Evolutionary conservation across 176 grass and related monocot genomes (phyloP).

Genomic region (Pontederia paniculata): DNA sequence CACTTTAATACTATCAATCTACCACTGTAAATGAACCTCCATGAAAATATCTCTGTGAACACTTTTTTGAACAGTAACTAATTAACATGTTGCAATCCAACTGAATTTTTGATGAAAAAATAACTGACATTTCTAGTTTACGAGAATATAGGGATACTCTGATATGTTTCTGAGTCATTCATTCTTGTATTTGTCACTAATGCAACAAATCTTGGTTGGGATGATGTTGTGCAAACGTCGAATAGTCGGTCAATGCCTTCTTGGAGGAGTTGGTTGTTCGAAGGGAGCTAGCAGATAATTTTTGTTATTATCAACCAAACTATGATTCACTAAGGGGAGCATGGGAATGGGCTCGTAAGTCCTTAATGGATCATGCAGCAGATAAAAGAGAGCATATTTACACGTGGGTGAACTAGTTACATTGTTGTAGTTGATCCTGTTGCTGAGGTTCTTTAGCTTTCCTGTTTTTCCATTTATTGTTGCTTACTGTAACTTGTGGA

Average conservation of each 20-base stretch:
- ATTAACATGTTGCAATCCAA: no score
- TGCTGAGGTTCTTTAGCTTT: background rate
- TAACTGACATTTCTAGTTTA: no score
- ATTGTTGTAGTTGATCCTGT: background rate
- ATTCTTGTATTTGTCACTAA: slow-evolving; percentile 4
- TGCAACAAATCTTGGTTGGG: slow-evolving; percentile 20
- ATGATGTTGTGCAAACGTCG: slow-evolving; percentile 5
- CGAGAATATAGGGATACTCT: no score
- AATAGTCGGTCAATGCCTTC: slow-evolving; percentile 79
- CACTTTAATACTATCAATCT: no score
- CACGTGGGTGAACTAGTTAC: slow-evolving; percentile 33
- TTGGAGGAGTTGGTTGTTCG: slow-evolving; percentile 91
- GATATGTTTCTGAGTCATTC: background rate
- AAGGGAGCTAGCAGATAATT: slow-evolving; percentile 91
- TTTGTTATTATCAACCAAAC: slow-evolving; percentile 81
- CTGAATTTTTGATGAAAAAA: no score
- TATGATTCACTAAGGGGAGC: slow-evolving; percentile 78
- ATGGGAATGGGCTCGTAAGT: slow-evolving; percentile 87
- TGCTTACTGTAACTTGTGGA: background rate
- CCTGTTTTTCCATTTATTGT: background rate
- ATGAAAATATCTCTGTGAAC: no score
- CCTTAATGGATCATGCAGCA: slow-evolving; percentile 52
- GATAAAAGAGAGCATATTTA: slow-evolving; percentile 86
- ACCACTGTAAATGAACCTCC: no score
- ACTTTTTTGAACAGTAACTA: no score